phyloP scores from a whole-genome alignment of 805 yeast species.

The Myxozyma neglecta region DNA sequence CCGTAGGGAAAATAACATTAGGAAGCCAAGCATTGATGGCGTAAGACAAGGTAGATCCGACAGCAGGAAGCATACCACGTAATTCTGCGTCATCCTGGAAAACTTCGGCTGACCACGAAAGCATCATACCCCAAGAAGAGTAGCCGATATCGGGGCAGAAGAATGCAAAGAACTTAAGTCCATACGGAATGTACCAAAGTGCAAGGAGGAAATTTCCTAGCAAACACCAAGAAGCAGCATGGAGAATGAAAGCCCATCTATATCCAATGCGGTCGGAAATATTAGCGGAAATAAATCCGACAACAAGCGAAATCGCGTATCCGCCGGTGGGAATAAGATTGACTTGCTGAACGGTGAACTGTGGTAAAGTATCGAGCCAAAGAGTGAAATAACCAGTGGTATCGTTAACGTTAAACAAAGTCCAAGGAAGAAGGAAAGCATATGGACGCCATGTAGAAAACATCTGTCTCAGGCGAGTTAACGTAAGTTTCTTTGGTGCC shows the following conservation, averaged over 20 bases:
- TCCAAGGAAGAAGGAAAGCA: constrained; percentile 25
- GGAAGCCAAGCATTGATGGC: constrained; percentile 44
- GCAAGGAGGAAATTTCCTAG: constrained; percentile 41
- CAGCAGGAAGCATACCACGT: constrained; percentile 37
- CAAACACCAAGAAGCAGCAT: constrained; percentile 22
- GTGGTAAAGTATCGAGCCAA: constrained; percentile 37
- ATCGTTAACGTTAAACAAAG: constrained; percentile 23
- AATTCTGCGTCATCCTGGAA: constrained; percentile 38
- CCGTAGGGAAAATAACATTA: constrained; percentile 40
- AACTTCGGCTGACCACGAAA: constrained; percentile 37
- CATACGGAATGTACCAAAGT: constrained; percentile 47
- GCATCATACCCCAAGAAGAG: constrained; percentile 32
- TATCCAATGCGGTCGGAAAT: constrained; percentile 39
- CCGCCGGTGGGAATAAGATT: constrained; percentile 43
- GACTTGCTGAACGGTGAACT: constrained; percentile 36
- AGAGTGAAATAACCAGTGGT: constrained; percentile 38
- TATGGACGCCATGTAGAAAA: constrained; percentile 27
- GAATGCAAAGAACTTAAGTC: constrained; percentile 36
- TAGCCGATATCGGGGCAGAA: constrained; percentile 30
- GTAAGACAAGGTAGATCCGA: constrained; percentile 40
- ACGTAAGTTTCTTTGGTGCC: constrained; percentile 25
- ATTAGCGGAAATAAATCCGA: constrained; percentile 37
- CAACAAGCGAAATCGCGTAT: constrained; percentile 38
- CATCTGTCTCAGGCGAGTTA: constrained; percentile 5
- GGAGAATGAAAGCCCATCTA: constrained; percentile 39